phyloP scores from a whole-genome alignment of 768 basidiomycete genomes.

The Pleurotus citrinopileatus region DNA sequence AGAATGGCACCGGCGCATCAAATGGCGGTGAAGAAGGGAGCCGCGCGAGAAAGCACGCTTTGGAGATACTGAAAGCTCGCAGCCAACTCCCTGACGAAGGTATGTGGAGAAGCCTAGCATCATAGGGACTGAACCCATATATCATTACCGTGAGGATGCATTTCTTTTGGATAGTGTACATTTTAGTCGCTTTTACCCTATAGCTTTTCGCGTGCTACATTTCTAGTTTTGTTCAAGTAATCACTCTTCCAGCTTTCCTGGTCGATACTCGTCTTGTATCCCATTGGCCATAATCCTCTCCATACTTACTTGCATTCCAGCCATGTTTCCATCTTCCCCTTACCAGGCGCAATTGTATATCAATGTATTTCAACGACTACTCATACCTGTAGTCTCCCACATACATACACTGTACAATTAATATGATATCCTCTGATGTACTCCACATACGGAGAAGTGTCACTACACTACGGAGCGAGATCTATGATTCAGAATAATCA shows the following conservation, averaged over 20 bases:
- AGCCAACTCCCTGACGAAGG: conserved; percentile 66
- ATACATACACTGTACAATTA: not conserved
- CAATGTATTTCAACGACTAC: not conserved
- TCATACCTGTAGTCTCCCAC: not conserved
- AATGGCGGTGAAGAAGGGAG: conserved; percentile 30
- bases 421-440: not conserved
- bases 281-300: not conserved
- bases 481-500: too few relatives aligned
- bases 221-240: too few relatives aligned
- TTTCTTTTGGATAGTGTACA: too few relatives aligned
- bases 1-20: conserved; percentile 19
- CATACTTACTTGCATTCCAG: not conserved
- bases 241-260: too few relatives aligned
- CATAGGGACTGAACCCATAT: conserved; percentile 1
- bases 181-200: too few relatives aligned
- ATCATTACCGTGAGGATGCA: not conserved
- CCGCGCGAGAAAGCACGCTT: conserved; percentile 55
- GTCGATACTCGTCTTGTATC: too few relatives aligned
- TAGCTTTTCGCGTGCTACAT: too few relatives aligned
- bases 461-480: too few relatives aligned
- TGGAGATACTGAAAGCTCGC: conserved; percentile 68
- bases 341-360: not conserved
- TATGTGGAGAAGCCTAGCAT: conserved; percentile 81
- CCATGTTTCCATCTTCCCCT: not conserved
- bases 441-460: not conserved